Base-by-base conservation (phyloP, 2,329 filamentous ascomycete genomes). In the Eutypella sp. region DNA sequence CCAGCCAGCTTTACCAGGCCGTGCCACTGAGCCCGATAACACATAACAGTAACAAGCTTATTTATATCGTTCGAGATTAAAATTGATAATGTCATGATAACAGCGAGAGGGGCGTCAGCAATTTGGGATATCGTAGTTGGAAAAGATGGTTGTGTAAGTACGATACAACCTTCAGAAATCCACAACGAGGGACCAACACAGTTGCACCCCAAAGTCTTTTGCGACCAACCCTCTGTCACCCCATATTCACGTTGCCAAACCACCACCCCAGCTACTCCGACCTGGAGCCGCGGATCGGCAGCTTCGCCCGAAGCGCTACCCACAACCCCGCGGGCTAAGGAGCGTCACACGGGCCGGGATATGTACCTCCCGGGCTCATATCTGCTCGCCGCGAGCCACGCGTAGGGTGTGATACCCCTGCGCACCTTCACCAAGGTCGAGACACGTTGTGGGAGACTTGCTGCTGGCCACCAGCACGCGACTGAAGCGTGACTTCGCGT, bases 391-490 rank as follows among this genome's bases (percentile, higher is more conserved):
- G 80, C 85, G 47, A 85, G 82, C 48, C 74, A 82, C 41, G 63
- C 66, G 2, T 74, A 80, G 27, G 84, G 84, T 4, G 85, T 88
- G 3, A 86, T 84, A 0, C 75, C 78, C 18, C 81, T 87, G 71
- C 74, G 85, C 49, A 81, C 82, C 2, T 89, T 88, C 58, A 82
- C 87, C 40, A 85, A 89, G 63, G n/a, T 72, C 88, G 1, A 85
- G 88, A 60, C 72, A 74, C 36, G 74, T 77, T 8, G 82, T 87
- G 1, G 66, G 70, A 4, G 48, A 47, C 16, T 45, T 60, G 27
- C 57, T 63, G 1, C 63, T 75, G 45, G 68, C 76, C 34, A 78
- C 76, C 2, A 84, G 79, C 0, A 58, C 82, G 22, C 65, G 64
- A 25, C 67, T 89, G 40, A 82, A 82, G 61, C 55, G 68, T 3